Evolutionary conservation across 345 rosid species (phyloP), one percentile per base, ranked within the genome.

Genomic region (Melaleuca quinquenervia): DNA sequence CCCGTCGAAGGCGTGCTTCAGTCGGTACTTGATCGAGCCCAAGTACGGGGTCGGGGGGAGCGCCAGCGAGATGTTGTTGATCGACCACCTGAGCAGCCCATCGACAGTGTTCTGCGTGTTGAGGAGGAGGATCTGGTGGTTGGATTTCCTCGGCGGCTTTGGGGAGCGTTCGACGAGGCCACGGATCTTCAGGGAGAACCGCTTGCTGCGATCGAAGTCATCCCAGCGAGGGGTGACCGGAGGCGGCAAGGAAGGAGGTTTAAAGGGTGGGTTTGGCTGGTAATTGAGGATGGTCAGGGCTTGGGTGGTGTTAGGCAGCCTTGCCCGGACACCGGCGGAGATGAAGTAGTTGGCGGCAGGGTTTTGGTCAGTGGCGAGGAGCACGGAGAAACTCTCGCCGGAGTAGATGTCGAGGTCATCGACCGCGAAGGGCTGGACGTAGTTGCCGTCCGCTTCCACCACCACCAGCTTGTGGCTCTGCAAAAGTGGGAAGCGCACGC

Each of bases 371-470:
- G 99, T 94, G 18, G 55, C 91, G 6, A 97, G 53, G 11, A 97
- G 86, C 5, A 97, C 91, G 0, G 99, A 97, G 92, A 96, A 97
- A 88, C 89, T 95, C 76, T 97, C 96, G 70, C 99, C 99, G 16
- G 96, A 95, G 53, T 96, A 94, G 45, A 96, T 90, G 89, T 94
- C 95, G 60, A 97, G 32, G 50, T 94, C 92, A 9, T 92, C 88
- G 1, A 91, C 91, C 24, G 50, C n/a, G 56, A 96, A 96, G 48
- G 96, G 98, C 48, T 92, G 87, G 6, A 97, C 89, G 82, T 95
- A 92, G 84, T 97, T 95, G n/a, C 95, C 98, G 90, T 96, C 99
- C 1, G 98, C 99, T 89, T 95, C 99, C 29, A 96, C 98, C 84
- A 94, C 98, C 50, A 87, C 21, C 90, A 96, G 91, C 56, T 87